Evolutionary conservation across 495 filamentous ascomycete genomes (phyloP), one percentile per base, ranked within the genome.

Genomic region (Gamarada debralockiae): DNA sequence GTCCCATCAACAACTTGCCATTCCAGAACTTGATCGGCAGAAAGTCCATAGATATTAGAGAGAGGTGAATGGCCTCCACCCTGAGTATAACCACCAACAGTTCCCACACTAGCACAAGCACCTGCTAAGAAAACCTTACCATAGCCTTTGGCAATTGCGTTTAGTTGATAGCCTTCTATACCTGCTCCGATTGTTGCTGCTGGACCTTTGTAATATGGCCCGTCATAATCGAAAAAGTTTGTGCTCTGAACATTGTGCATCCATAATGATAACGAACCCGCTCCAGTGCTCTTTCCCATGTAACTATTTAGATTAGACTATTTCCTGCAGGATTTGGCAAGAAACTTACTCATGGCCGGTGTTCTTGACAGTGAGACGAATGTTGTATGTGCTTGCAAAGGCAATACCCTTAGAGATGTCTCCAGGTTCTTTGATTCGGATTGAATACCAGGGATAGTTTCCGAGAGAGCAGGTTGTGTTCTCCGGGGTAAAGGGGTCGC

Each of bases 31-130:
- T 85, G 68, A 58, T 86, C 83, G 0, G 83, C 82, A 1, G 58
- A 78, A 0, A 87, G 63, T 0, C 85, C 85, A 48, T 77, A 79
- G 3, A 58, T 58, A 5, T 70, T 72, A 21, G 57, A 58, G 8
- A 88, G 70, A 0, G 78, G 66, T 4, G 72, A 73, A 57, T 86
- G 81, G 3, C 85, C 86, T 15, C 81, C 84, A 1, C 81, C 83
- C 52, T 80, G 77, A 14, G 62, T 73, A 52, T 76, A 78, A 2
- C 75, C 75, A 7, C 75, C 76, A 0, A 68, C 69, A n/a, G 70
- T 52, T 2, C 76, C 76, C 9, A 82, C 76, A 0, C 73, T 77
- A 3, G 70, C 66, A 53, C 76, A 79, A 31, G 70, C 67, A 5
- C 73, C 75, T 5, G 71, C 77, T 13, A 85, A 70, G n/a, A 78